Conservation (phyloP, 2,329 filamentous ascomycete species). For the Exserohilum turcica region DNA sequence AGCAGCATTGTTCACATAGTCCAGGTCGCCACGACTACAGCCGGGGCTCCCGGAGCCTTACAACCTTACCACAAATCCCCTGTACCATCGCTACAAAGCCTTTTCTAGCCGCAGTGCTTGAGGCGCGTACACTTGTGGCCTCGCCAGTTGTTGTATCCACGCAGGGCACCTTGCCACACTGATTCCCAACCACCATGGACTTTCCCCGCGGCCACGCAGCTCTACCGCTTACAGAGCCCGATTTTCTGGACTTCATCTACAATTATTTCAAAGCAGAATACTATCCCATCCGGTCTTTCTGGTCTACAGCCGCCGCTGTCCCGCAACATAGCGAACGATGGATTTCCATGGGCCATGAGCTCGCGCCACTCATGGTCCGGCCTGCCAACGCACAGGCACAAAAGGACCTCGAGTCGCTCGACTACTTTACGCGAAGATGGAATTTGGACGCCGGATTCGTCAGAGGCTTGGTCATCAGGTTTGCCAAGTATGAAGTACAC, state of each 20-base stretch:
- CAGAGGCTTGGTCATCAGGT: slow-evolving; percentile 40
- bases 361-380: slow-evolving; percentile 33
- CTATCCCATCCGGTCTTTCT: slow-evolving; percentile 44
- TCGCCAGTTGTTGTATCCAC: not conserved
- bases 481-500: slow-evolving; percentile 43
- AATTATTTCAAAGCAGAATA: slow-evolving; percentile 49
- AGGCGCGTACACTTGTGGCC: slow-evolving; percentile 5
- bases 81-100: not conserved
- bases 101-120: not conserved
- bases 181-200: slow-evolving; percentile 29
- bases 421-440: slow-evolving; percentile 40
- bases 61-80: not conserved
- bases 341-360: slow-evolving; percentile 43
- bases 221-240: slow-evolving; percentile 40
- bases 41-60: not conserved
- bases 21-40: not conserved
- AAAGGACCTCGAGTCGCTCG: slow-evolving; percentile 43
- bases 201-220: slow-evolving; percentile 39
- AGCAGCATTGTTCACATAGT: slow-evolving; percentile 32
- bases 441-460: slow-evolving; percentile 42
- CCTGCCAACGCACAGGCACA: slow-evolving; percentile 47
- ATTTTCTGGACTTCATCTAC: slow-evolving; percentile 44
- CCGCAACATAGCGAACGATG: slow-evolving; percentile 39
- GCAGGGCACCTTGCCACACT: slow-evolving; percentile 13
- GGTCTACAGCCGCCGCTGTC: slow-evolving; percentile 42